Evolutionary conservation across 2,329 filamentous ascomycete species (phyloP).

Genomic region (Botryotinia convoluta): DNA sequence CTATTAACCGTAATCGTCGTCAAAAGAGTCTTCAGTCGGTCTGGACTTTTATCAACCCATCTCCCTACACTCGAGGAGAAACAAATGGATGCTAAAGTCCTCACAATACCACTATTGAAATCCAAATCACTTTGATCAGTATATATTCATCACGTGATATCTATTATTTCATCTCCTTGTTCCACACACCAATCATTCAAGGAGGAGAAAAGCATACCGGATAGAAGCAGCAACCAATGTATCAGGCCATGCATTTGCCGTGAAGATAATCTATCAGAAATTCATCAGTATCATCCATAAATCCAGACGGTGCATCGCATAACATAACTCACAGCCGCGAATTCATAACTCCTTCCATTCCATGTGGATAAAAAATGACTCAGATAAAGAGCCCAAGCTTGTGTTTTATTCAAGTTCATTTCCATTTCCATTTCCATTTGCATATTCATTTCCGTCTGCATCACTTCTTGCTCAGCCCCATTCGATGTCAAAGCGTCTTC

Average conservation of each 20-base stretch:
- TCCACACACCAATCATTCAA: not conserved
- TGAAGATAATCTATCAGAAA: conserved; percentile 49
- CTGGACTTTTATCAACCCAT: conserved; percentile 43
- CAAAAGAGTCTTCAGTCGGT: conserved; percentile 43
- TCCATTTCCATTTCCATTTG: not conserved
- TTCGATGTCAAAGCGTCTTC: not conserved
- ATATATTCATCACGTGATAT: conserved; percentile 20
- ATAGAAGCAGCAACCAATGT: conserved; percentile 43
- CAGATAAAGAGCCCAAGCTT: conserved; percentile 46
- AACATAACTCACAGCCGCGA: conserved; percentile 31
- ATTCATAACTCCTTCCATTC: conserved; percentile 51
- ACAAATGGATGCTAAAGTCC: conserved; percentile 42
- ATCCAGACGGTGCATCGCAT: conserved; percentile 44
- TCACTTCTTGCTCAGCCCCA: not conserved
- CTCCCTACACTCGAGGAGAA: conserved; percentile 44
- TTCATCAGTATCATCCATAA: conserved; percentile 39
- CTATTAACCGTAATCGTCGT: conserved; percentile 45
- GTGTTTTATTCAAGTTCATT: conserved; percentile 29
- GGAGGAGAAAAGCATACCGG: conserved; percentile 36
- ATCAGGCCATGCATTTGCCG: conserved; percentile 47
- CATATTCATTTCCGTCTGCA: not conserved
- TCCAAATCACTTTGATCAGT: conserved; percentile 5
- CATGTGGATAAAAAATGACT: conserved; percentile 56
- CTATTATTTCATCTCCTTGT: not conserved
- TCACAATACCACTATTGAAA: conserved; percentile 37